Base-by-base conservation (phyloP, 352 stramenopile genomes). In the Globisporangium alternatum region DNA sequence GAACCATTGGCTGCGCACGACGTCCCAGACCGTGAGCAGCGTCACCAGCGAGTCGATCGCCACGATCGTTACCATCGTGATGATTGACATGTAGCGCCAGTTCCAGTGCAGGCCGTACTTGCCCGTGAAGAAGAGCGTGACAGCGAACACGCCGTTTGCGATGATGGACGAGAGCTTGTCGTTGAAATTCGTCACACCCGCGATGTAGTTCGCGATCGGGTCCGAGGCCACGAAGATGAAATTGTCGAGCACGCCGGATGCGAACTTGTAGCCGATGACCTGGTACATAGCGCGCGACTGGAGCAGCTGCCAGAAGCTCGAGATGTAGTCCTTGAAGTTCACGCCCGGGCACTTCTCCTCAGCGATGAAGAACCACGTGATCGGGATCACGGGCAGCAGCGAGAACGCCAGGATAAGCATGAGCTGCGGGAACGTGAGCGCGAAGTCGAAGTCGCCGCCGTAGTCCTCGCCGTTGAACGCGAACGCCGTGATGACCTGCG, bases 1-100 rank as follows among this genome's bases (percentile, higher is more conserved):
- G 47, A 82, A 83, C 75, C 75, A 86, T 49, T 79, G 70, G 58
- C 69, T 71, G 22, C 77, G 75, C 5, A 81, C 5, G 3, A 80
- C 65, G 39, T 72, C 70, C 71, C 74, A 84, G 47, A 70, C 64
- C 12, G 69, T 68, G 15, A 78, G 15, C 35, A 77, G 48, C 13
- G 57, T 67, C 22, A 74, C 51, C 7, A 69, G 39, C 19, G 67
- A 53, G 35, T 77, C 31, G 31, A 35, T 35, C 31, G 31, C 31
- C 31, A 35, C 31, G 31, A 35, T 35, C 31, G 31, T 6, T 6
- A 35, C 31, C 31, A 35, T 35, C 31, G 31, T 35, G 31, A 35
- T 35, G 31, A 35, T 35, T 6, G 31, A 35, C 31, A 35, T 35
- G 31, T 35, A 35, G 31, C 31, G 31, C 31, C 31, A 35, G 31